phyloP scores from a whole-genome alignment of 306 rosid species.

The Herpetospermum pedunculosum region DNA sequence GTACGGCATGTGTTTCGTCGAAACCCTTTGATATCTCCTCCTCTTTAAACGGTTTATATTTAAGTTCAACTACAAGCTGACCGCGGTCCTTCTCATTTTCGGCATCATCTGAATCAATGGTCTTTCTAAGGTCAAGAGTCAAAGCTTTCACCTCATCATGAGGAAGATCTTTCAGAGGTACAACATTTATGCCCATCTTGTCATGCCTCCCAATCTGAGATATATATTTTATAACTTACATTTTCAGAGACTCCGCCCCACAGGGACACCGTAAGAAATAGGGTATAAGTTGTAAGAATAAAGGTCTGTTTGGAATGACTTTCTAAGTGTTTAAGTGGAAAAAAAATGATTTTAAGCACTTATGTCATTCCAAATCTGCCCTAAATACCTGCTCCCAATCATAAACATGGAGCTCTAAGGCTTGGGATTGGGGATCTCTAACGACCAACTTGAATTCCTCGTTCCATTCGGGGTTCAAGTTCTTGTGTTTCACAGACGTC shows the following conservation, averaged over 20 bases:
- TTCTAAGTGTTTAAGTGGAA: too few species aligned
- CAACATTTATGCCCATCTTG: conserved; percentile 60
- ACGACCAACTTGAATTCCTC: conserved; percentile 75
- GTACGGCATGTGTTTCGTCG: neutral
- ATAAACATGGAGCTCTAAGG: conserved; percentile 64
- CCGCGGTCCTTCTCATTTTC: conserved; percentile 60
- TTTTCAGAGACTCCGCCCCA: too few species aligned
- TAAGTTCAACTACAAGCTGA: conserved; percentile 52
- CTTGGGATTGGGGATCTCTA: conserved; percentile 69
- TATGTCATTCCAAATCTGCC: too few species aligned
- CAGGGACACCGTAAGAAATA: too few species aligned
- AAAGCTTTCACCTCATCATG: conserved; percentile 52
- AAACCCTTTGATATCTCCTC: conserved; percentile 26
- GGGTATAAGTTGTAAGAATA: too few species aligned
- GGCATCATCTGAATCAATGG: conserved; percentile 23
- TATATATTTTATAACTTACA: neutral
- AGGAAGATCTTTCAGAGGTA: conserved; percentile 58
- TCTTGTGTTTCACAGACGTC: conserved; percentile 66
- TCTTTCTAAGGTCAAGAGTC: conserved; percentile 64
- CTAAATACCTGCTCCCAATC: conserved; percentile 99
- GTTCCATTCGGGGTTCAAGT: conserved; percentile 85
- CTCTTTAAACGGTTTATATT: conserved; percentile 73
- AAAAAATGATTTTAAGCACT: too few species aligned
- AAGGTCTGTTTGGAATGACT: too few species aligned
- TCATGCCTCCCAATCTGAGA: conserved; percentile 81